Evolutionary conservation across 345 rosid genomes (phyloP).

Genomic region (Lumnitzera racemosa): DNA sequence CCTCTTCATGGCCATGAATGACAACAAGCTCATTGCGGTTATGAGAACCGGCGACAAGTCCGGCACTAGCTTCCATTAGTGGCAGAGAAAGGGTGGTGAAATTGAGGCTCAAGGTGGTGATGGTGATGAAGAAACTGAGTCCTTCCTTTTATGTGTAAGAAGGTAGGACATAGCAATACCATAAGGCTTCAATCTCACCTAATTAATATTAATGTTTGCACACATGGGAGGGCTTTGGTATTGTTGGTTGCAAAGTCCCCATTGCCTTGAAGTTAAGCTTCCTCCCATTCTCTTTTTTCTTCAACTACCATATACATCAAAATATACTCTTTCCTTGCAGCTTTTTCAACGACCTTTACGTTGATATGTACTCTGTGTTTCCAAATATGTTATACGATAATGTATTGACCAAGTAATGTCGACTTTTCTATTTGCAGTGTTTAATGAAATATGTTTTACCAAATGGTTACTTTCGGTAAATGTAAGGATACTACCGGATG

Average conservation of each 20-base stretch:
- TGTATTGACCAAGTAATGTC: too few relatives aligned
- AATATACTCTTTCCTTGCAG: conserved; percentile 2
- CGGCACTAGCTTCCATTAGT: conserved; percentile 95
- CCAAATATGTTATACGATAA: too few relatives aligned
- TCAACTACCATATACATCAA: conserved; percentile 21
- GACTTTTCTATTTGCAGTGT: too few relatives aligned
- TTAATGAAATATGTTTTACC: too few relatives aligned
- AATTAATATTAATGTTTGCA: conserved; percentile 16
- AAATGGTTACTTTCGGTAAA: too few relatives aligned
- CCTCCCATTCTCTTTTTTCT: conserved; percentile 16
- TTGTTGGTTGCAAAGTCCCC: conserved; percentile 83
- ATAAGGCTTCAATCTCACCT: conserved; percentile 26
- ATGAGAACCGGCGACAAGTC: conserved; percentile 97
- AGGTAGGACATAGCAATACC: not conserved
- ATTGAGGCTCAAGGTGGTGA: conserved; percentile 10
- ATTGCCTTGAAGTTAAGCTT: conserved; percentile 96
- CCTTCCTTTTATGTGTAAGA: conserved; percentile 12
- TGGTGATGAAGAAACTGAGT: not conserved
- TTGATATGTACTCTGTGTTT: too few relatives aligned
- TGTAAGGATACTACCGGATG: too few relatives aligned
- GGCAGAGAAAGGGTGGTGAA: conserved; percentile 5
- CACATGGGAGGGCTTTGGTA: conserved; percentile 13
- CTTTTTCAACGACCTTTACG: not conserved
- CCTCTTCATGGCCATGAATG: conserved; percentile 98
- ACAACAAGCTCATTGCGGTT: conserved; percentile 97